These are phyloP conservation scores for Entophlyctis helioformis DNA, from an alignment of 192 early-diverging fungal species.

Conservation along the genomic window DNA sequence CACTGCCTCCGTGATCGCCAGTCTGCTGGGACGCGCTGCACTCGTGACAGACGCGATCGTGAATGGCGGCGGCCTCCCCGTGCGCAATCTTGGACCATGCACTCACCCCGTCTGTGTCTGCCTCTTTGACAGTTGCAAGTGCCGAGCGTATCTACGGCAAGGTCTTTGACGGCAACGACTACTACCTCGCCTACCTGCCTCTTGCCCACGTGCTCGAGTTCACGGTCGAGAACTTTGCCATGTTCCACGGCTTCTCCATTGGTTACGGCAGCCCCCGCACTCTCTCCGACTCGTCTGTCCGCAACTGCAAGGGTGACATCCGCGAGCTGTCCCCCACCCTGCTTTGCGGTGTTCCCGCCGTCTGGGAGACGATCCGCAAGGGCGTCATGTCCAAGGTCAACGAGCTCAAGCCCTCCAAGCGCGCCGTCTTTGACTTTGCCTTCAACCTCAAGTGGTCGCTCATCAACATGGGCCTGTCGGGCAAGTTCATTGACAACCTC, in stretches of 20 bases:
- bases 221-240: conserved; percentile 58
- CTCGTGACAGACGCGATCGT: neutral
- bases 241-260: conserved; percentile 27
- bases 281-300: conserved; percentile 49
- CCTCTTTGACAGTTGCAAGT: conserved; percentile 37
- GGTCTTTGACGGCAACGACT: conserved; percentile 17
- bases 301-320: conserved; percentile 59
- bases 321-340: conserved; percentile 56
- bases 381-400: conserved; percentile 58
- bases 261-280: conserved; percentile 59
- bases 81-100: too few relatives aligned
- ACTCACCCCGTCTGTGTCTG: neutral
- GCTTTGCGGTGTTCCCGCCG: conserved; percentile 61
- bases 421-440: conserved; percentile 64
- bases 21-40: too few relatives aligned
- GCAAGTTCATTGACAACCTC: conserved; percentile 50
- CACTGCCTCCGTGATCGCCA: too few relatives aligned
- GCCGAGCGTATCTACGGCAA: conserved; percentile 36
- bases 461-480: conserved; percentile 51
- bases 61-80: too few relatives aligned
- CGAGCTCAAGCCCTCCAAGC: conserved; percentile 33
- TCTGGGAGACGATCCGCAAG: conserved; percentile 77
- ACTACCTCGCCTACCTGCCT: conserved; percentile 59
- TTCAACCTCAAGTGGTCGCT: conserved; percentile 61
- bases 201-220: conserved; percentile 86